Evolutionary conservation across 1,284 basidiomycete genomes (phyloP).

Genomic region (Ganoderma lingzhi): DNA sequence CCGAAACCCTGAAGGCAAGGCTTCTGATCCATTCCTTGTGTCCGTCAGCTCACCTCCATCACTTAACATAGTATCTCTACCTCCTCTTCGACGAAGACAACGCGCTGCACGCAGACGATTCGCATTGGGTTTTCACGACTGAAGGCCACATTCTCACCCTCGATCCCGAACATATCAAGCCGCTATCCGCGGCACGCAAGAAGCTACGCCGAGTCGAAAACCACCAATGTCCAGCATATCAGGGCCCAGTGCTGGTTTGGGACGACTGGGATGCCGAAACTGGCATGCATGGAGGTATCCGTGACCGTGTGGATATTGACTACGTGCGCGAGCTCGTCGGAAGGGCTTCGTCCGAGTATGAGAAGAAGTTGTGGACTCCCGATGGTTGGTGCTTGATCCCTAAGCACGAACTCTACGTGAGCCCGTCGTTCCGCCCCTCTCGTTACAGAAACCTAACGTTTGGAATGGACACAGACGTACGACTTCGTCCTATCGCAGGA

Average conservation of each 20-base stretch:
- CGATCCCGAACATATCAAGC: slow-evolving; percentile 58
- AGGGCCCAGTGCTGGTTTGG: slow-evolving; percentile 48
- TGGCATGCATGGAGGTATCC: slow-evolving; percentile 73
- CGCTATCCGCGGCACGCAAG: slow-evolving; percentile 64
- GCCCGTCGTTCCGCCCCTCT: slow-evolving; percentile 36
- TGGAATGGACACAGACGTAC: slow-evolving; percentile 58
- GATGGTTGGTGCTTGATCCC: slow-evolving; percentile 81
- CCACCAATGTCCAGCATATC: slow-evolving; percentile 78
- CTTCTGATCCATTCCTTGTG: background rate
- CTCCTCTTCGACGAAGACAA: slow-evolving; percentile 91
- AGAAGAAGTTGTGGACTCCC: slow-evolving; percentile 66
- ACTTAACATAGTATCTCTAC: slow-evolving; percentile 79
- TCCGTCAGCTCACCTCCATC: background rate
- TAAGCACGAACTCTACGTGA: slow-evolving; percentile 74
- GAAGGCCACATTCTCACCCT: slow-evolving; percentile 92
- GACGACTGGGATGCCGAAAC: slow-evolving; percentile 44
- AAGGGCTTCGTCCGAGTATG: slow-evolving; percentile 54
- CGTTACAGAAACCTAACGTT: background rate
- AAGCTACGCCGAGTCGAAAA: slow-evolving; percentile 71
- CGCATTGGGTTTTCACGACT: slow-evolving; percentile 89
- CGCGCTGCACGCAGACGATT: slow-evolving; percentile 75
- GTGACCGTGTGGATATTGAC: slow-evolving; percentile 76
- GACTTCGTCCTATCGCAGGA: slow-evolving; percentile 80
- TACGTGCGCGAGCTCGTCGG: slow-evolving; percentile 78
- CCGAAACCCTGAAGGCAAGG: slow-evolving; percentile 87